Evolutionary conservation across 1,284 basidiomycete species (phyloP).

Genomic region (Amylostereum chailletii): DNA sequence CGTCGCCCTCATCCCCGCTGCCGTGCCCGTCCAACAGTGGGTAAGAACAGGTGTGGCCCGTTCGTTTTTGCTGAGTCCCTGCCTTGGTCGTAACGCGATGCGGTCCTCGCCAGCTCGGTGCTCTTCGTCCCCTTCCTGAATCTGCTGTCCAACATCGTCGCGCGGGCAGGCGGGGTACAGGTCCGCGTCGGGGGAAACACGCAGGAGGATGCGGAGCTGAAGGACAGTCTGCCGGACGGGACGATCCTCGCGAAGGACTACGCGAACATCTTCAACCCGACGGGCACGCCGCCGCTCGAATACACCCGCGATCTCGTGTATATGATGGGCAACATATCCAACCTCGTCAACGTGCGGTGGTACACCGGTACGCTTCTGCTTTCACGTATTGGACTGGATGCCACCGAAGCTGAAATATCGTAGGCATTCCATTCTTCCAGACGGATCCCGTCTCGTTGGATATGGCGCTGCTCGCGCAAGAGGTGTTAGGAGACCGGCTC

Average conservation of each 20-base stretch:
- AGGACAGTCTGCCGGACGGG: slow-evolving; percentile 15
- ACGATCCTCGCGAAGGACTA: slow-evolving; percentile 13
- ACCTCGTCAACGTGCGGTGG: slow-evolving; percentile 47
- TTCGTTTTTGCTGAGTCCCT: not conserved
- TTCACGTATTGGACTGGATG: not conserved
- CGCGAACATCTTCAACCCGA: slow-evolving; percentile 19
- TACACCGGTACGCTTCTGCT: slow-evolving; percentile 36
- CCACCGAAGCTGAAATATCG: not conserved
- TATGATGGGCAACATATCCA: slow-evolving; percentile 48
- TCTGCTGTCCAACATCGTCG: slow-evolving; percentile 57
- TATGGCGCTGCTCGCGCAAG: slow-evolving; percentile 35
- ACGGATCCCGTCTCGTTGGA: slow-evolving; percentile 32
- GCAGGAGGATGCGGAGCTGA: slow-evolving; percentile 46
- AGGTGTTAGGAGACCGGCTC: slow-evolving; percentile 32
- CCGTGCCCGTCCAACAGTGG: slow-evolving; percentile 11
- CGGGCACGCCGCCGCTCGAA: slow-evolving; percentile 47
- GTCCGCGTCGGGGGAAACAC: slow-evolving; percentile 74
- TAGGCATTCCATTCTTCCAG: slow-evolving; percentile 41
- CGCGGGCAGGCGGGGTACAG: slow-evolving; percentile 47
- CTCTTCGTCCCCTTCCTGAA: slow-evolving; percentile 65
- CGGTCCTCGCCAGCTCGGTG: slow-evolving; percentile 25
- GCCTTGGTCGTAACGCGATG: slow-evolving; percentile 1
- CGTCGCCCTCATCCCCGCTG: not conserved
- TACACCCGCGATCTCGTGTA: slow-evolving; percentile 52
- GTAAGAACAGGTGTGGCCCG: slow-evolving; percentile 15